Evolutionary conservation across 805 yeast genomes (phyloP).

Genomic region (Candida odintsovae): DNA sequence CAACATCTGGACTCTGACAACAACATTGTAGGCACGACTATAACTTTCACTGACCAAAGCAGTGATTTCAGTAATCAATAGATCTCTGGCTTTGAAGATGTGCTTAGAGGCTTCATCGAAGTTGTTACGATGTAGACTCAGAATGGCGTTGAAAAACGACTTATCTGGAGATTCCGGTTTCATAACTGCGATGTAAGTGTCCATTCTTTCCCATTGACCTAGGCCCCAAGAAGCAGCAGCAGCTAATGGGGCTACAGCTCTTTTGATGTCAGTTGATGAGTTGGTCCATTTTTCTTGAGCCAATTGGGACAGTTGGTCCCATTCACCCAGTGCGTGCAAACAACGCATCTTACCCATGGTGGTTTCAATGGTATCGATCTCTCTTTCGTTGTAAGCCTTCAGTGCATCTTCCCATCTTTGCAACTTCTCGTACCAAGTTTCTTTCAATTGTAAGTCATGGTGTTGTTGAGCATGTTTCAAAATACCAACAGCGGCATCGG

Average conservation of each 20-base stretch:
- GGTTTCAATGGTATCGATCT: slow-evolving; percentile 70
- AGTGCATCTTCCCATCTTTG: slow-evolving; percentile 99
- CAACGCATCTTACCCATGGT: slow-evolving; percentile 98
- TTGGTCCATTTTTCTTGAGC: slow-evolving; percentile 83
- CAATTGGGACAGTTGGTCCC: slow-evolving; percentile 86
- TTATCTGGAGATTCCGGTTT: slow-evolving; percentile 89
- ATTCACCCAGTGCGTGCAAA: slow-evolving; percentile 96
- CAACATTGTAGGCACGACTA: slow-evolving; percentile 93
- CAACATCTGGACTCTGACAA: slow-evolving; percentile 94
- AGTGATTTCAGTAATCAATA: slow-evolving; percentile 86
- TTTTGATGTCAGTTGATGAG: slow-evolving; percentile 63
- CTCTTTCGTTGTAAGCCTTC: slow-evolving; percentile 80
- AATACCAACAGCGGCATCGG: slow-evolving; percentile 97
- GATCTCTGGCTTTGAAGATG: slow-evolving; percentile 79
- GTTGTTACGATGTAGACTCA: slow-evolving; percentile 79
- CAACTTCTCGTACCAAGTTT: slow-evolving; percentile 95
- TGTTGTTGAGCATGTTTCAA: slow-evolving; percentile 90
- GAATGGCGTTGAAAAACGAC: slow-evolving; percentile 89
- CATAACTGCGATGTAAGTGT: slow-evolving; percentile 83
- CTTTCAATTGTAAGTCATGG: slow-evolving; percentile 86
- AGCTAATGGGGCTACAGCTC: slow-evolving; percentile 92
- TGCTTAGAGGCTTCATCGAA: slow-evolving; percentile 76
- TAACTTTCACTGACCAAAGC: slow-evolving; percentile 94
- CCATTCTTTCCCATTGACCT: slow-evolving; percentile 96
- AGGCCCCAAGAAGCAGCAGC: slow-evolving; percentile 99